Evolutionary conservation across 306 rosid species (phyloP).

Genomic region (Rosa chinensis): DNA sequence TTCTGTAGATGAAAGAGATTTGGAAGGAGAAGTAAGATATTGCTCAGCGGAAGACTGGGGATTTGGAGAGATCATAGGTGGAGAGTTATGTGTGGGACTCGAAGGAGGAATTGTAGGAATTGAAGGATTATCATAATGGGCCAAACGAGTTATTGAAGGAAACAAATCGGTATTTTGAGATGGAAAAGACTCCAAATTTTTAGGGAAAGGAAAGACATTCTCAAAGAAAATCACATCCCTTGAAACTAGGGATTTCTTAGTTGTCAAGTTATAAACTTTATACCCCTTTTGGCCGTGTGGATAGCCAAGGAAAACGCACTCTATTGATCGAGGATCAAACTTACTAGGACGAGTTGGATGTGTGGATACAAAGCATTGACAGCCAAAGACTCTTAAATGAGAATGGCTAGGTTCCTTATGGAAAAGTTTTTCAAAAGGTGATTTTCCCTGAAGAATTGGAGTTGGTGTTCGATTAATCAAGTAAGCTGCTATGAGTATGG

Average conservation of each 20-base stretch:
- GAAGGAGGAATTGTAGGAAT: no score
- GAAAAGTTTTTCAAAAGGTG: neutral
- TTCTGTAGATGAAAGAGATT: no score
- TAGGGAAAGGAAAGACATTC: no score
- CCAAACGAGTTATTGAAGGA: neutral
- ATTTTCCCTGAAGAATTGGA: neutral
- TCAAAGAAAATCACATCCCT: neutral
- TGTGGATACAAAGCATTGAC: neutral
- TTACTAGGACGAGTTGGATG: neutral
- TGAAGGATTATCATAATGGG: no score
- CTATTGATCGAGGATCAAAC: neutral
- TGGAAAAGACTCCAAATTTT: no score
- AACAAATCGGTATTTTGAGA: neutral
- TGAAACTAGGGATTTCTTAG: neutral
- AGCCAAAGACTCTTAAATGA: conserved; percentile 10
- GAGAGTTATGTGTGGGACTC: no score
- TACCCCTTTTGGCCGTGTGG: neutral
- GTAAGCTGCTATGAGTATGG: neutral
- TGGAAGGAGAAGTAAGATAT: no score
- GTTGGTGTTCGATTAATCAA: neutral
- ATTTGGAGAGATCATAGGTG: no score
- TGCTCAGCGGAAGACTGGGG: no score
- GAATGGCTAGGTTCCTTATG: neutral
- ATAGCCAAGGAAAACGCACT: neutral
- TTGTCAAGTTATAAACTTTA: neutral